Evolutionary conservation across 805 yeast species (phyloP), one percentile per base, ranked within the genome.

Genomic region (Schwanniomyces yamadae): DNA sequence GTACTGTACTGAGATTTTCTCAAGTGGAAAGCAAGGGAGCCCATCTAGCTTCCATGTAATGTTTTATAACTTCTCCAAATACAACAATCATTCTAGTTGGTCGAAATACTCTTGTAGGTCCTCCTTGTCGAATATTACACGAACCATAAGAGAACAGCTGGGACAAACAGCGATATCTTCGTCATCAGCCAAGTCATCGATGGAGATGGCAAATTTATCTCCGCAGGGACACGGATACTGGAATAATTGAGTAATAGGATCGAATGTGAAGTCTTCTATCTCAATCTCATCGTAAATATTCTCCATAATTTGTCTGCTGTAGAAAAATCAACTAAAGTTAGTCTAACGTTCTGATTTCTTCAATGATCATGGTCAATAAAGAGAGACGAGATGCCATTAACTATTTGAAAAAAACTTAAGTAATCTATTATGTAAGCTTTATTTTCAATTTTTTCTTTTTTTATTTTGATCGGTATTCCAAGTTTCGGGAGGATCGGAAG

Each of bases 171-270:
- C 99, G 20, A 88, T 80, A 42, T 88, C 89, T 50, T 87, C 95
- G 6, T 97, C 99, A 49, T 89, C 96, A 42, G 71, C 69, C 59
- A 93, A 69, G 55, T 93, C 99, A 49, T 84, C 93, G 33, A 89
- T 69, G 20, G 78, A 70, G 18, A 93, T 85, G 54, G 91, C 95
- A 62, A 93, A 93, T 53, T 80, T 73, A 60, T 93, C 99, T 7
- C 99, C 99, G 61, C 99, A 93, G 1, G 99, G 99, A 69, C 99
- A 93, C 4, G 99, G 99, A 52, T 90, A 91, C 33, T 88, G 84
- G 63, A 90, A 87, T 17, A 87, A 62, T 58, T 84, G 89, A 10
- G 84, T 78, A n/a, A 67, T 70, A 3, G 90, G 78, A 58, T 93
- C 97, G 57, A 78, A 93, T 2, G 89, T 81, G 80, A 93, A 90